Base-by-base conservation (phyloP, 306 rosid species). In the Senna siamea region DNA sequence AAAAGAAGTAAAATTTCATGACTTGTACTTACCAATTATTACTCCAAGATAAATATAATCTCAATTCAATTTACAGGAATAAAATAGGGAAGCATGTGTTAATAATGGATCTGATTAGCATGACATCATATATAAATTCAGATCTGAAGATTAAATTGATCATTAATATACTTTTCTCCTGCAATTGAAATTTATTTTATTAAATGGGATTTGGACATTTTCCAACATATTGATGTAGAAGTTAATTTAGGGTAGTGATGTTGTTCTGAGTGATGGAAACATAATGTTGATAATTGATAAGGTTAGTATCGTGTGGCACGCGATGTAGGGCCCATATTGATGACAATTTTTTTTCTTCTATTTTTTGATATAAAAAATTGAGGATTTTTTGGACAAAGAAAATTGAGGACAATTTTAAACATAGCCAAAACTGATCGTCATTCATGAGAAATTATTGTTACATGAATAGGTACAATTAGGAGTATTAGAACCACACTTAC, bases 201-300 rank as follows among this genome's bases (percentile, higher is more conserved):
- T 38, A 6, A 1, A 46, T 4, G 5, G 40, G 12, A 72, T 55
- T 64, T 67, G 48, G 72, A 75, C 60, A 67, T 62, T 11, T 60
- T 72, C 50, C 64, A 72, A 77, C 51, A 10, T 66, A 52, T 34
- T 8, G 63, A 80, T 68, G 78, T 60, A 57, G 17, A 43, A 60
- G 69, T 68, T 60, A 74, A 51, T 15, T 19, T 13, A 53, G 48
- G n/a, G 75, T 65, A 75, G 76, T 76, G 63, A 69, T 55, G 84
- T 2, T 79, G 89, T 85, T 82, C 56, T 74, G 7, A 53, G 75
- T 28, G 75, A 77, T 63, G 85, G 81, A 75, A 81, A 67, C 93
- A 84, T 40, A 61, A 72, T 62, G 60, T 73, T 71, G 79, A 83
- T 79, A 69, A 81, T 79, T 74, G 73, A 76, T 59, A 8, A 30